phyloP scores from a whole-genome alignment of 192 early-diverging fungal genomes.

The Podila epigama region DNA sequence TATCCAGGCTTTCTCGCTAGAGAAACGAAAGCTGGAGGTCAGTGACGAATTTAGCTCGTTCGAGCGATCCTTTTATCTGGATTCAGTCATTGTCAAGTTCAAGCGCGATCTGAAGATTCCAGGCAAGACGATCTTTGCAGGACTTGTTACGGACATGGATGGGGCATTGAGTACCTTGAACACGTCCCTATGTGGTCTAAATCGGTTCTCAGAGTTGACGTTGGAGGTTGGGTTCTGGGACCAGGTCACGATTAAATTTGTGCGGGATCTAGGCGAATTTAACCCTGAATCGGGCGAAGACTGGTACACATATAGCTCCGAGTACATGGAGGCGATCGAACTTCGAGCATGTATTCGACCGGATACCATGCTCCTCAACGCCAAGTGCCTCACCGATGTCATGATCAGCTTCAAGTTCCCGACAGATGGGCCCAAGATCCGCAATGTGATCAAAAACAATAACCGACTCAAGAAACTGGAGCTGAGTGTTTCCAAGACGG shows the following conservation, averaged over 20 bases:
- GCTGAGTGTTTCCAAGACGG: constrained; percentile 7
- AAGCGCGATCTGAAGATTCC: background rate
- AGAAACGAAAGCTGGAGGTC: background rate
- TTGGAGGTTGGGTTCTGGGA: constrained; percentile 20
- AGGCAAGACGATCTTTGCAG: constrained; percentile 9
- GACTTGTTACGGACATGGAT: constrained; percentile 21
- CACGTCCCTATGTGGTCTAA: background rate
- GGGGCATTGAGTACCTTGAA: background rate
- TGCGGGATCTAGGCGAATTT: background rate
- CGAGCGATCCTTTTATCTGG: constrained; percentile 4
- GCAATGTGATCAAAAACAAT: constrained; percentile 39
- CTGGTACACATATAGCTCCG: constrained; percentile 7
- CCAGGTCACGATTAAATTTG: constrained; percentile 22
- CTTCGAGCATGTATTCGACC: constrained; percentile 7
- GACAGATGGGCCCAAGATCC: constrained; percentile 33
- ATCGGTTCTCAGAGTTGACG: constrained; percentile 7
- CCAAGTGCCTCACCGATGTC: constrained; percentile 19
- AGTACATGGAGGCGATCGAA: constrained; percentile 14
- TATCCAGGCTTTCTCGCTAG: constrained; percentile 28
- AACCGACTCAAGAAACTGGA: constrained; percentile 13
- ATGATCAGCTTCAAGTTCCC: constrained; percentile 26
- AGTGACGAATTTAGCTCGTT: constrained; percentile 3
- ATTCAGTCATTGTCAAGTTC: constrained; percentile 9
- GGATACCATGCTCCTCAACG: constrained; percentile 5
- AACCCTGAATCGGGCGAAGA: background rate